Conservation (phyloP, 1,139 yeast genomes). For the Nakaseomyces glabratus region DNA sequence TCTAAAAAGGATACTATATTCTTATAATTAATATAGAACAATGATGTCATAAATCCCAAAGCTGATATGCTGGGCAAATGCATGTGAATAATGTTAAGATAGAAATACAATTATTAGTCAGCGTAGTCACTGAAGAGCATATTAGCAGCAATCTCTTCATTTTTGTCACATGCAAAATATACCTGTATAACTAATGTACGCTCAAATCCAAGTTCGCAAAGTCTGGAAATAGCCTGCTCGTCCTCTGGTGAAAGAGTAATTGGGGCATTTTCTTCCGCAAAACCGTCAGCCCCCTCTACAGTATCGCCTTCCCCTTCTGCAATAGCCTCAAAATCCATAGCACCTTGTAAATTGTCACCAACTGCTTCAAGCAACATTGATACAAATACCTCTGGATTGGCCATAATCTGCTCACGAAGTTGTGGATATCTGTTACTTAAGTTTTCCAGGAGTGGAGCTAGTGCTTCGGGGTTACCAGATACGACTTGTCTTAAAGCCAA, state of each 20-base stretch:
- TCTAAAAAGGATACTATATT: too few species aligned
- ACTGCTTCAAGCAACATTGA: conserved; percentile 58
- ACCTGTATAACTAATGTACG: conserved; percentile 83
- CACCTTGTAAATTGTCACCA: conserved; percentile 35
- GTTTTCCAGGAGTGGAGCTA: conserved; percentile 77
- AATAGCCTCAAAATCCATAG: conserved; percentile 13
- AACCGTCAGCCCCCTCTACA: conserved; percentile 34
- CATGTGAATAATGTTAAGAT: too few species aligned
- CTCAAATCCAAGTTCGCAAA: conserved; percentile 89
- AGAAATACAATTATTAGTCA: too few species aligned
- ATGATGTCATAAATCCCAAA: too few species aligned
- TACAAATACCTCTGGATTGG: conserved; percentile 80
- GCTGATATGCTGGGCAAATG: too few species aligned
- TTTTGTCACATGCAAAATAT: conserved; percentile 95
- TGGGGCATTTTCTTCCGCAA: conserved; percentile 30
- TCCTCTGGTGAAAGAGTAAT: conserved; percentile 73
- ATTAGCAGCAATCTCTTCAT: conserved; percentile 94
- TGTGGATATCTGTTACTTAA: conserved; percentile 80
- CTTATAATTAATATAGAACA: too few species aligned
- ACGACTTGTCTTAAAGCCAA: conserved; percentile 68
- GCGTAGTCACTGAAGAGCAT: conserved; percentile 46
- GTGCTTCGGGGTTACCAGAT: conserved; percentile 80
- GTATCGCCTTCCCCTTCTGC: conserved; percentile 29
- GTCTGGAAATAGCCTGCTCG: conserved; percentile 74
- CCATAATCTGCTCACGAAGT: conserved; percentile 69